These are phyloP conservation scores for Mucor plumbeus DNA, from an alignment of 371 early-diverging fungal genomes.

Conservation along the genomic window DNA sequence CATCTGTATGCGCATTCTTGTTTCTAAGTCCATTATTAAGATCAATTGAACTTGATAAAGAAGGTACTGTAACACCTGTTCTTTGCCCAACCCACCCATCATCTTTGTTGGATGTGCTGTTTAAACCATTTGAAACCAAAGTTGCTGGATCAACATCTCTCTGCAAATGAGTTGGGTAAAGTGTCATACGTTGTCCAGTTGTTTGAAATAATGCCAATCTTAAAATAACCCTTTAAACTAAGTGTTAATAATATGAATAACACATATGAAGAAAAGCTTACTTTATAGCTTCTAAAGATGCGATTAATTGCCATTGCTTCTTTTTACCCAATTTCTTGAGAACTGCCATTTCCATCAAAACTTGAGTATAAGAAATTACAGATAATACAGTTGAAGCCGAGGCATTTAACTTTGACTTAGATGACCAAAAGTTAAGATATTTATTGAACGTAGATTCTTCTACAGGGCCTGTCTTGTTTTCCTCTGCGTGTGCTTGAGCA, in stretches of 20 bases:
- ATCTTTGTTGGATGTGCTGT: constrained; percentile 1
- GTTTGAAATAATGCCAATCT: constrained; percentile 64
- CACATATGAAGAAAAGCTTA: constrained; percentile 26
- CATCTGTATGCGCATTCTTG: constrained; percentile 44
- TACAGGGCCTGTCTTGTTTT: constrained; percentile 41
- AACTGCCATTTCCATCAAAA: constrained; percentile 86
- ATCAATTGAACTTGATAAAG: constrained; percentile 36
- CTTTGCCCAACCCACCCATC: constrained; percentile 49
- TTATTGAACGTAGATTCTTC: constrained; percentile 79
- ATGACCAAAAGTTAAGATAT: constrained; percentile 73
- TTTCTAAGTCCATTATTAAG: constrained; percentile 21
- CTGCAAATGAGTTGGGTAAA: constrained; percentile 70
- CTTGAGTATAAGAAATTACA: constrained; percentile 78
- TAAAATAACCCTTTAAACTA: constrained; percentile 54
- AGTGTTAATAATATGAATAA: not conserved
- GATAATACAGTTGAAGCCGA: constrained; percentile 68
- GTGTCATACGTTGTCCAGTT: constrained; percentile 69
- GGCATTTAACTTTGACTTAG: constrained; percentile 53
- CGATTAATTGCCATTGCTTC: constrained; percentile 70
- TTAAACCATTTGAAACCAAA: constrained; percentile 30
- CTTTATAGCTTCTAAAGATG: constrained; percentile 78
- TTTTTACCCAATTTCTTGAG: constrained; percentile 70
- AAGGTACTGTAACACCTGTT: constrained; percentile 45
- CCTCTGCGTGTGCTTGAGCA: constrained; percentile 46
- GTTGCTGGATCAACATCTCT: constrained; percentile 74